These are phyloP conservation scores for Amanita jacksonii DNA, from an alignment of 768 basidiomycete species.

Conservation along the genomic window DNA sequence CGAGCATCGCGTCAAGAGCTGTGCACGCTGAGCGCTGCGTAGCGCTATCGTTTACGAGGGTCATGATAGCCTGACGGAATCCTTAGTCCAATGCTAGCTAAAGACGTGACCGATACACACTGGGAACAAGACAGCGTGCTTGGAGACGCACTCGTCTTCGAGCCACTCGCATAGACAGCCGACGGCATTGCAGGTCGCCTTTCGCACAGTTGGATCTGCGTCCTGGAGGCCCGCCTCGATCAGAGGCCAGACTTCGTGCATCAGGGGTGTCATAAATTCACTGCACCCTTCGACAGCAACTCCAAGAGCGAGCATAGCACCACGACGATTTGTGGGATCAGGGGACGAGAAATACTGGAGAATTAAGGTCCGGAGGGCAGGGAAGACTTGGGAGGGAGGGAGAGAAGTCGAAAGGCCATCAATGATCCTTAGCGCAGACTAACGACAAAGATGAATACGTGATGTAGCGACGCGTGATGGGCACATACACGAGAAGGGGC, in stretches of 20 bases:
- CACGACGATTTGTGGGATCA: constrained; percentile 74
- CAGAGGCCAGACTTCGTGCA: constrained; percentile 88
- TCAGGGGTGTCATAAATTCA: constrained; percentile 93
- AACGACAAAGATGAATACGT: background rate
- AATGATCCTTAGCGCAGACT: constrained; percentile 92
- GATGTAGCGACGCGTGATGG: background rate
- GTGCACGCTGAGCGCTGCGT: constrained; percentile 95
- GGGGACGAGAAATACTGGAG: constrained; percentile 76
- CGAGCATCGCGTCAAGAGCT: constrained; percentile 91
- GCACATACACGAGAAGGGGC: constrained; percentile 77
- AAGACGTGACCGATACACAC: constrained; percentile 39
- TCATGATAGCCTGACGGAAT: constrained; percentile 73
- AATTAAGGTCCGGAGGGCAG: constrained; percentile 75
- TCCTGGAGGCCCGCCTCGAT: constrained; percentile 86
- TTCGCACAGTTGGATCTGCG: constrained; percentile 75
- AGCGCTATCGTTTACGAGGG: constrained; percentile 73
- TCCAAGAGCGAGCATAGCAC: constrained; percentile 91
- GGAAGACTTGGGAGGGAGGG: constrained; percentile 94
- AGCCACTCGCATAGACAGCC: constrained; percentile 97
- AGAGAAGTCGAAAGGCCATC: constrained; percentile 88
- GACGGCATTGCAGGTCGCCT: constrained; percentile 92
- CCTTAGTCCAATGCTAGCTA: no score
- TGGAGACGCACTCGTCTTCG: constrained; percentile 81
- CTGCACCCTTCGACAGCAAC: constrained; percentile 96
- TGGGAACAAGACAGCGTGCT: constrained; percentile 79